Base-by-base conservation (phyloP, 2,329 filamentous ascomycete genomes). In the Pseudogymnoascus destructans region DNA sequence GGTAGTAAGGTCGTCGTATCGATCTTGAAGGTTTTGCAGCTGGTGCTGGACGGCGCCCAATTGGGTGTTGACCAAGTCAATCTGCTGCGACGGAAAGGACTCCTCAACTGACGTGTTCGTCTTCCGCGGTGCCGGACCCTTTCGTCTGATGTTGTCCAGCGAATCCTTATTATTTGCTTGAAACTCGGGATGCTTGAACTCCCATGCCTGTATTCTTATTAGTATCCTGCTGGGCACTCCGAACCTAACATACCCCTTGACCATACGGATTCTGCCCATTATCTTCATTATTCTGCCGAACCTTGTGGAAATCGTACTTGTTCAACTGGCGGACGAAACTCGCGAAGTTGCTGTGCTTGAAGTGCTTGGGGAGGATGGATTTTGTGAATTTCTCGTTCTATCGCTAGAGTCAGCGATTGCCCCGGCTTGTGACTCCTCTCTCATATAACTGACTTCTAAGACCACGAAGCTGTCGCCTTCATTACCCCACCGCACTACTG, bases 321-420 rank as follows among this genome's bases (percentile, higher is more conserved):
- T 96, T 96, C 60, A 96, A 76, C 71, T 96, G 91, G 55, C 91
- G 86, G 60, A 96, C 91, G 70, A 96, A 96, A 73, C 90, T 95
- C 30, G 91, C 91, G 75, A 96, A 96, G 71, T 96, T 96, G 79
- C 89, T 95, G 74, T 97, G 93, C 73, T 98, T 98, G 78, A 98
- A 98, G 68, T 97, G 90, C 70, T 97, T 96, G 2, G 93, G 93
- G 13, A 98, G 81, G 66, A 98, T 95, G 36, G 88, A 87, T 71
- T 96, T 95, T 19, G 93, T 97, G 69, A 98, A 98, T 72, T 95
- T 95, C 71, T 97, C 92, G 72, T 95, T 95, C 92, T 96, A 70
- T 23, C 60, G 57, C 54, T 35, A 58, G 59, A 59, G 64, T 67
- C 61, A 68, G 59, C 58, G 58, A 49, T 40, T 11, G 54, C 33